Percentiles rank a stretch among this genome's conserved stretches.
These are phyloP conservation scores for Porogramme epimiltina DNA, from an alignment of 1,284 basidiomycete species.

Conservation along the genomic window DNA sequence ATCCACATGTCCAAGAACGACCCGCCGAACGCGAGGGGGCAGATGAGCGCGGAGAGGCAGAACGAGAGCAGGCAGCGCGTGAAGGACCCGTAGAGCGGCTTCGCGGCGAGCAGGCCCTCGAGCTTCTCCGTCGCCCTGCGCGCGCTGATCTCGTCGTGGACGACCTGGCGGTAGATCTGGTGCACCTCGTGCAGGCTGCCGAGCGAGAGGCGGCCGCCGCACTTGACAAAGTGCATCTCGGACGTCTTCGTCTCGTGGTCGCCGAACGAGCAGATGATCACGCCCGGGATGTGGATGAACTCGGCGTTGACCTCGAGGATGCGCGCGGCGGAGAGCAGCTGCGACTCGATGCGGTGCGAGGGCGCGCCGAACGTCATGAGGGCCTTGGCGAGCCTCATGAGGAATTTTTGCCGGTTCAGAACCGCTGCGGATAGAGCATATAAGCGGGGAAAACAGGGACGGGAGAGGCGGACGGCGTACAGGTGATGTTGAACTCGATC, in stretches of 20 bases:
- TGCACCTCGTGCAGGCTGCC: conserved; percentile 80
- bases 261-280: conserved; percentile 84
- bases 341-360: conserved; percentile 70
- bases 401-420: conserved; percentile 59
- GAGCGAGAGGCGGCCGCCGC: conserved; percentile 71
- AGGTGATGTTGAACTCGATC: conserved; percentile 72
- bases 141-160: conserved; percentile 85
- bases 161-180: conserved; percentile 73
- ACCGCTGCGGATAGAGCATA: conserved; percentile 41
- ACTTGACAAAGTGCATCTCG: conserved; percentile 83
- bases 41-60: conserved; percentile 72
- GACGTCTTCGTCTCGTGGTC: conserved; percentile 77
- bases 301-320: conserved; percentile 85
- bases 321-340: conserved; percentile 72
- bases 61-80: conserved; percentile 71
- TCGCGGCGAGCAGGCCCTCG: conserved; percentile 48
- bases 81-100: conserved; percentile 60
- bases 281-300: conserved; percentile 78
- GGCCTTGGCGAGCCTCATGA: conserved; percentile 63
- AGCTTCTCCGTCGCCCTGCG: conserved; percentile 61
- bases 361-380: conserved; percentile 75
- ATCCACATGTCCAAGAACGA: conserved; percentile 84
- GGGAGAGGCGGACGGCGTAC: conserved; percentile 39
- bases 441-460: background rate
- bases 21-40: conserved; percentile 83